Base-by-base conservation (phyloP, 306 rosid species). In the Acacia confusa region DNA sequence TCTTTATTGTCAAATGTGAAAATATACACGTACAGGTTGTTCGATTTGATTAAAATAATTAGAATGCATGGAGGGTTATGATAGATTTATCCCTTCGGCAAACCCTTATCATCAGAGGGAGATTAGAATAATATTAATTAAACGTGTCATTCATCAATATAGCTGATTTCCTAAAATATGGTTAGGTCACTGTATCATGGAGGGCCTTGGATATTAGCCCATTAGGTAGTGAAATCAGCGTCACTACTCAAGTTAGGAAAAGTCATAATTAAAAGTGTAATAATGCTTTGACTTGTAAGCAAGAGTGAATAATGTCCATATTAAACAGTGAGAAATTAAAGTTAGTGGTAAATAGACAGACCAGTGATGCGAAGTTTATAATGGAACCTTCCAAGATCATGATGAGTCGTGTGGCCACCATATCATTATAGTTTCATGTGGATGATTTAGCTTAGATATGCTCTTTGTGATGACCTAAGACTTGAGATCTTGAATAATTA, bases 191-290 rank as follows among this genome's bases (percentile, higher is more conserved):
- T 68, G 22, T 19, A 72, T 75, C 71, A 66, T 70, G 58, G 65
- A 75, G 82, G 69, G 82, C 58, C 83, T 83, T 67, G 27, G 28
- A 22, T 9, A 57, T 22, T 57, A 57, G 63, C 34, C 32, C 12
- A 11, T 58, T 24, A 60, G 32, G 66, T 24, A 60, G 34, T 36
- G 72, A 40, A 82, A 80, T 83, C 74, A 81, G 65, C 82, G 84
- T 85, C 83, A 92, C 78, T 84, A 92, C 78, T 84, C 82, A 71
- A 82, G 72, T n/a, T 43, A 72, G 76, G 81, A 86, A 84, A 73
- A 32, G 68, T 80, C 38, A 61, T 71, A 60, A 60, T 60, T 60
- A 28, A 25, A 28, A 19, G 76, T 68, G 81, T 64, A 52, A 79
- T 74, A 50, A 25, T 80, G 41, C 65, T 72, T 88, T 83, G 87